phyloP scores from a whole-genome alignment of 805 yeast species.

The Candida railenensis region DNA sequence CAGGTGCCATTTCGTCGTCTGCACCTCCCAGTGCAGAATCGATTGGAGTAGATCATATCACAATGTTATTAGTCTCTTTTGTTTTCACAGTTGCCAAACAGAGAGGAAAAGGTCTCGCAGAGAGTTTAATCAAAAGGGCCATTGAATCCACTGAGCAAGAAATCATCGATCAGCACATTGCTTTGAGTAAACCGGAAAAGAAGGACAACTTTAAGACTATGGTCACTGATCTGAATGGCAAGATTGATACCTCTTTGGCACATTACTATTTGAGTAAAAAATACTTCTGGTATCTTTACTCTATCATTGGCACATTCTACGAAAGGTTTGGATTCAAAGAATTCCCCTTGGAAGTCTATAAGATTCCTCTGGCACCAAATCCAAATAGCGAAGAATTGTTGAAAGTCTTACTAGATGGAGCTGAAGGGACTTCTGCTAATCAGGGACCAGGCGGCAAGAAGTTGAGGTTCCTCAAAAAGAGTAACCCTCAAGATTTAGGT shows the following conservation, averaged over 20 bases:
- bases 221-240: constrained; percentile 26
- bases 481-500: constrained; percentile 24
- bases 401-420: neutral
- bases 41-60: constrained; percentile 33
- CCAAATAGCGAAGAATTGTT: constrained; percentile 21
- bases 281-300: constrained; percentile 54
- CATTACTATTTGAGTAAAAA: constrained; percentile 32
- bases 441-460: constrained; percentile 23
- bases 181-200: constrained; percentile 19
- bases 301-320: constrained; percentile 73
- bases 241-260: constrained; percentile 28
- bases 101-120: constrained; percentile 30
- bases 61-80: constrained; percentile 22
- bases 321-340: constrained; percentile 56
- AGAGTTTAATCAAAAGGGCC: constrained; percentile 21
- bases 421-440: neutral
- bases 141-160: constrained; percentile 31
- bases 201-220: constrained; percentile 30
- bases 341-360: constrained; percentile 34
- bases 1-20: constrained; percentile 19
- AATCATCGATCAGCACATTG: constrained; percentile 24
- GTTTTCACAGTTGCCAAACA: constrained; percentile 27
- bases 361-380: constrained; percentile 23
- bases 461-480: constrained; percentile 23
- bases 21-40: constrained; percentile 27